Percentiles rank a stretch among this genome's conserved stretches.
Conservation (phyloP, 225 moss, liverwort and hornwort species). For the Takakia lepidozioides region DNA sequence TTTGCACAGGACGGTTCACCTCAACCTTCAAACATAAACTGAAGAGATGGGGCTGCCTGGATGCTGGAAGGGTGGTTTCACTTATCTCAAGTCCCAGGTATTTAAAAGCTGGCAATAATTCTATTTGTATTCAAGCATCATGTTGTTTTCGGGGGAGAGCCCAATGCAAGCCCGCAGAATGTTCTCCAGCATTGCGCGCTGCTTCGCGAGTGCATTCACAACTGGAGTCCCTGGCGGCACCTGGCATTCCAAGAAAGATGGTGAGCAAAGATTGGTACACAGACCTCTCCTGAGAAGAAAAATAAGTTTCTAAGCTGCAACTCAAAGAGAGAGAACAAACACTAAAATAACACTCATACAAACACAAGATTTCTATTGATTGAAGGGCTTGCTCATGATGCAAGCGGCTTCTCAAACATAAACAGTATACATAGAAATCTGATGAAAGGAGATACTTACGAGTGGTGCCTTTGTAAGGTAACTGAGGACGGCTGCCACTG, state of each 20-base stretch:
- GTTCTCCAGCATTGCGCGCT: conserved; percentile 96
- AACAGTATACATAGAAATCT: too few species aligned
- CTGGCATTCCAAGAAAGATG: too few species aligned
- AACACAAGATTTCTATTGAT: too few species aligned
- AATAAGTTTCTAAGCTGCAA: not conserved
- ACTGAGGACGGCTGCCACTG: conserved; percentile 74
- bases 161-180: conserved; percentile 98
- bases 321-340: not conserved
- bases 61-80: too few species aligned
- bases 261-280: not conserved
- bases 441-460: too few species aligned
- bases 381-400: too few species aligned
- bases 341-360: too few species aligned
- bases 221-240: conserved; percentile 85
- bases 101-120: too few species aligned
- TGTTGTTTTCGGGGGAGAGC: conserved; percentile 90
- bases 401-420: not conserved
- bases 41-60: too few species aligned
- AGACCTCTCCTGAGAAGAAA: not conserved
- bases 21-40: too few species aligned
- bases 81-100: too few species aligned
- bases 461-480: conserved; percentile 92
- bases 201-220: conserved; percentile 93
- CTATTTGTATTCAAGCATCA: conserved; percentile 96
- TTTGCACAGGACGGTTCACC: too few species aligned